Evolutionary conservation across 1,139 yeast species (phyloP), one percentile per base, ranked within the genome.

Genomic region (Yamadazyma diddensiae): DNA sequence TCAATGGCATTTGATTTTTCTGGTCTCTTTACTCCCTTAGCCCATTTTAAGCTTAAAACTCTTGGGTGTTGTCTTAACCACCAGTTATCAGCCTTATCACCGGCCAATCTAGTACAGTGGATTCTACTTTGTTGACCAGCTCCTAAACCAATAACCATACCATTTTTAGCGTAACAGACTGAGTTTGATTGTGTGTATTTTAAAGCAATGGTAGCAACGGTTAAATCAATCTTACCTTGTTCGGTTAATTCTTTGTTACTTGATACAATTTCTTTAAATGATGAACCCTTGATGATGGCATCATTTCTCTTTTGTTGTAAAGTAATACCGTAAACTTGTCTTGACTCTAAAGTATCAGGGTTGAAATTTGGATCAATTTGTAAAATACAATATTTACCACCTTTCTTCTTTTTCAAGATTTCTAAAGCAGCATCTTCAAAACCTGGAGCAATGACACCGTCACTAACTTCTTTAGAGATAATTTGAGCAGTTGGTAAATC

Each of bases 51-150:
- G 15, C 72, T 94, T 38, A 92, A 70, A 14, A 92, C 98, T 58
- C 73, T 79, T 50, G 97, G 97, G 63, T 92, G 97, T 65, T 92
- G 97, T 73, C 98, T 84, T 57, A 92, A 76, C 98, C 98, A 92
- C 97, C 97, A 92, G 76, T 87, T 88, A 65, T 92, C 97, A 45
- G 97, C 97, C 74, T 92, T 92, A 56, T 92, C 98, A 59, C 98
- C 98, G 33, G 98, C 98, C 51, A 92, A 77, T 70, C 98, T 82
- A 36, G 98, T 92, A 72, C 98, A 92, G 73, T 92, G 98, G 56
- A 92, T 92, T 71, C 98, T 84, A 33, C 97, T 87, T 71, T 92
- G 98, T 73, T 92, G 98, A 50, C 98, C 98, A 39, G 98, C 98
- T 55, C 98, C 98, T 53, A 92, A 77, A 47, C 98, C 98, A 55